Evolutionary conservation across 257 asterid genomes (phyloP), one percentile per base, ranked within the genome.

Genomic region (Solanum ossicruentum): DNA sequence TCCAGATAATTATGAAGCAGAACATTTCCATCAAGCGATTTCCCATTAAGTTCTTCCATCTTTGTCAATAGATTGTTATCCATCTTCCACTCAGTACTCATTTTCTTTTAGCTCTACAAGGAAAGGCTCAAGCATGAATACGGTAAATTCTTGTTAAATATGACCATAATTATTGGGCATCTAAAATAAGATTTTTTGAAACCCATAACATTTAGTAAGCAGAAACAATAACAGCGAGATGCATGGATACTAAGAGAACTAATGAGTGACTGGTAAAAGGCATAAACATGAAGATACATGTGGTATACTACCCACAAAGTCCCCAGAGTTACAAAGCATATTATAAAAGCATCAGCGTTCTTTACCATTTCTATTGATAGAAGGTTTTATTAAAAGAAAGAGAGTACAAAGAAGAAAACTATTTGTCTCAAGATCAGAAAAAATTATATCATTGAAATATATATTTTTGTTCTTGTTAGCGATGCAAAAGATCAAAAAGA

Each of bases 21-120:
- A 6, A 85, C 88, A 60, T 66, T 60, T 36, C 92, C 90, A 54
- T 89, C 91, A 79, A 83, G 12, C 61, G 91, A 79, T 60, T 86
- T 89, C 2, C 91, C 89, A 20, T 93, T 89, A 83, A 90, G 89
- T 52, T 88, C 89, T 20, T 84, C 86, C 52, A 90, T 89, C 80
- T 88, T 90, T 52, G 82, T 85, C 88, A 90, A 88, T 20, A 32
- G 84, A 86, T 84, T 60, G 20, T 61, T 63, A 36, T 4, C 39
- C 39, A 36, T 36, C 39, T 3, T 77, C 85, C 67, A 56, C 52
- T 88, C 66, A 52, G 85, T 69, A 79, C 86, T 84, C 91, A 90
- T 90, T 85, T 81, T 77, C 60, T 65, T 75, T 67, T 45, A 75
- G 72, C 71, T 63, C 85, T n/a, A 56, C 51, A 73, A 36, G 69